Evolutionary conservation across 352 stramenopile genomes (phyloP).

Genomic region (Phytophthora citricola): DNA sequence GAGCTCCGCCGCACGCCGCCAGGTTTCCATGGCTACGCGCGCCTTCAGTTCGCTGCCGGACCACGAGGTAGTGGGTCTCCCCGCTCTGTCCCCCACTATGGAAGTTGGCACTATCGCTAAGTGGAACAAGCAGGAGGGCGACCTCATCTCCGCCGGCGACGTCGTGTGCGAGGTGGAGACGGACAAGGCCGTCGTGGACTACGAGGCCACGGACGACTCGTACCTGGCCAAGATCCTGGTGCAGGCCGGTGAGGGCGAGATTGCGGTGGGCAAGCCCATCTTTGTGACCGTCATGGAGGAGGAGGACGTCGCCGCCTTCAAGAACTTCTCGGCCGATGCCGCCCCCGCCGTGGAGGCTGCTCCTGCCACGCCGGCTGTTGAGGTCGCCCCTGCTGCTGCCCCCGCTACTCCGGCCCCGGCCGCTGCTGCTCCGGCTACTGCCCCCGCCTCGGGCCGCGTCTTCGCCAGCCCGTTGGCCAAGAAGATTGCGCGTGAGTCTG

Average conservation of each 20-base stretch:
- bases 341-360: slow-evolving; percentile 36
- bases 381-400: slow-evolving; percentile 29
- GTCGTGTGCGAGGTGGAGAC: slow-evolving; percentile 97
- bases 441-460: slow-evolving; percentile 76
- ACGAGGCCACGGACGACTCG: slow-evolving; percentile 96
- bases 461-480: slow-evolving; percentile 95
- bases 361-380: slow-evolving; percentile 28
- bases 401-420: slow-evolving; percentile 27
- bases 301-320: slow-evolving; percentile 63
- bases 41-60: slow-evolving; percentile 70
- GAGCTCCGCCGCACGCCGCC: slow-evolving; percentile 26
- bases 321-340: slow-evolving; percentile 57
- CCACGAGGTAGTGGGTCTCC: slow-evolving; percentile 81
- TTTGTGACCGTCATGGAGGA: slow-evolving; percentile 71
- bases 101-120: slow-evolving; percentile 94
- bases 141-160: slow-evolving; percentile 92
- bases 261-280: slow-evolving; percentile 82
- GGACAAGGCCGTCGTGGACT: slow-evolving; percentile 98
- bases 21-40: slow-evolving; percentile 35
- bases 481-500: slow-evolving; percentile 87
- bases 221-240: slow-evolving; percentile 96
- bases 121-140: slow-evolving; percentile 94
- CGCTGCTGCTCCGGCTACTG: slow-evolving; percentile 21
- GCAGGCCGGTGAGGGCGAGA: slow-evolving; percentile 81
- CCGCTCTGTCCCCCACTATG: slow-evolving; percentile 93